Percentiles rank a stretch among this genome's conserved stretches.
phyloP scores from a whole-genome alignment of 176 grass and related monocot genomes.

The Chloris gayana region DNA sequence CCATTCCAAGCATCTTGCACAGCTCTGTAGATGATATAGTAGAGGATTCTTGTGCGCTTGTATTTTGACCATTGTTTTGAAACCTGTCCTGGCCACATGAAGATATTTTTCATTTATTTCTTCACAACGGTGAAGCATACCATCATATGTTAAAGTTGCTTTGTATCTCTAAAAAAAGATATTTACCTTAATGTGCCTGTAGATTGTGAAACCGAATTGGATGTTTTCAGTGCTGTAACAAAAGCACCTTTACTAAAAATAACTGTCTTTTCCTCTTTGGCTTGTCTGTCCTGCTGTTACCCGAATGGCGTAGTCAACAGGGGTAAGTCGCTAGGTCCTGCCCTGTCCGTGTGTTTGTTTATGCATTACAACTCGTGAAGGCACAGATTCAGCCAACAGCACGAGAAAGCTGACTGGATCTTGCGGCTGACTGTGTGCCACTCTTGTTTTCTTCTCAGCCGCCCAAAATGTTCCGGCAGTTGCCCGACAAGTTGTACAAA shows the following conservation, averaged over 20 bases:
- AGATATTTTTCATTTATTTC: conserved; percentile 36
- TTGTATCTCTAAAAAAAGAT: not conserved
- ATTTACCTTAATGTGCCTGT: not conserved
- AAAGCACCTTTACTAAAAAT: not conserved
- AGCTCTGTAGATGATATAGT: conserved; percentile 49
- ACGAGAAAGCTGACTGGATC: conserved; percentile 5
- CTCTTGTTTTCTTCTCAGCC: not conserved
- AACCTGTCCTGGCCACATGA: not conserved
- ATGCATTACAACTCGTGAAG: not conserved
- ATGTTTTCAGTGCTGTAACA: not conserved
- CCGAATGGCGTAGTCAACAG: not conserved
- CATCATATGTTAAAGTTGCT: not conserved
- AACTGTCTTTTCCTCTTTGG: not conserved
- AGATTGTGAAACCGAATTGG: not conserved
- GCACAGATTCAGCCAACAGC: not conserved
- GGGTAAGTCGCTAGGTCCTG: not conserved
- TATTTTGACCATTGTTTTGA: not conserved
- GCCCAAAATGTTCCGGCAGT: not conserved
- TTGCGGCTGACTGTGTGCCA: not conserved
- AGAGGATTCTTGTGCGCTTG: conserved; percentile 27
- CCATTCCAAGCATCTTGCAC: conserved; percentile 36
- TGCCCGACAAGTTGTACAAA: not conserved
- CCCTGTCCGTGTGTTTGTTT: not conserved
- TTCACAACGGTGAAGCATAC: conserved; percentile 22
- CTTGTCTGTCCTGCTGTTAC: not conserved